Base-by-base conservation (phyloP, 768 basidiomycete genomes). In the Chalciporus sphaerocephalus region DNA sequence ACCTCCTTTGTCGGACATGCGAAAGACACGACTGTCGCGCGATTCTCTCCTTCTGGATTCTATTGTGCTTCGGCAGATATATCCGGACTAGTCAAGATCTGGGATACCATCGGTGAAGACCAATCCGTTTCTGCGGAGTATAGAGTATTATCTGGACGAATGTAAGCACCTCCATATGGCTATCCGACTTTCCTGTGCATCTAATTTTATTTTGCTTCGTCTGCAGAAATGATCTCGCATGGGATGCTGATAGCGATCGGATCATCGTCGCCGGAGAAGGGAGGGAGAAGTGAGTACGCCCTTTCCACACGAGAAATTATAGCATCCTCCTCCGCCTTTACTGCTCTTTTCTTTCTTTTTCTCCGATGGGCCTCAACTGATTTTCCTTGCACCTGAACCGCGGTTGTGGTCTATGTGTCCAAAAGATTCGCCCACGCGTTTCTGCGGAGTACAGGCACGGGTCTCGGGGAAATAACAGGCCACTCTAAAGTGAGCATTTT, bases 181-280 rank as follows among this genome's bases (percentile, higher is more conserved):
- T 35, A 47, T 35, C 18, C 2, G 33, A 38, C 34, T 9, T n/a
- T 7, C 34, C 36, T 13, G 40, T 27, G 17, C 16, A 22, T 23
- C 9, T 20, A 20, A 11, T 4, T 21, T 21, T 28, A 12, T 48
- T 12, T 22, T 25, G 8, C 10, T 34, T 9, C 39, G 12, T n/a
- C 36, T 23, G 13, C 53, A 92, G 93, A 53, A 93, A 93, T 55
- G 95, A 97, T 67, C 78, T 98, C 17, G 86, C 85, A 10, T 98
- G 95, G 95, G 95, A 97, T 58, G 88, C 87, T 1, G 95, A 97
- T 65, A 91, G 87, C 60, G 95, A 96, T 64, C 79, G 95, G n/a
- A 87, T 98, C 46, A 87, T 97, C 39, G 90, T 86, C 6, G 94
- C 90, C 11, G 95, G 95, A 42, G 91, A 95, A 53, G 93, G 93